Percentiles rank a stretch among this genome's conserved stretches.
Evolutionary conservation across 208 protist species (phyloP).

Genomic region (Trypanosoma boissoni): DNA sequence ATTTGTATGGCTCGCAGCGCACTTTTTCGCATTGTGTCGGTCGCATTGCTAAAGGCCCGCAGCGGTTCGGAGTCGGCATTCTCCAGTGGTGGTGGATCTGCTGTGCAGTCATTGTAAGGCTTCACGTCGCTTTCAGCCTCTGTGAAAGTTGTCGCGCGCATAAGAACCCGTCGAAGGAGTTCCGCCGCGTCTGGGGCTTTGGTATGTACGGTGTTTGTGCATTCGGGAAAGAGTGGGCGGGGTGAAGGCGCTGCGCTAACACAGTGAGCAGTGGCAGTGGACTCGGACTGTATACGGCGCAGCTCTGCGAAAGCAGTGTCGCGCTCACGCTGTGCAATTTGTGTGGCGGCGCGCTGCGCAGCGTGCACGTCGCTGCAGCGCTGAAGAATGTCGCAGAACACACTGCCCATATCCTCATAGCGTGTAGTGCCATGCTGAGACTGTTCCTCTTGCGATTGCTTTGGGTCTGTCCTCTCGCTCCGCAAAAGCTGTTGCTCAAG

Average conservation of each 20-base stretch:
- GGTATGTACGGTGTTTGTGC: background rate
- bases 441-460: too few species aligned
- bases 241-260: background rate
- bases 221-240: background rate
- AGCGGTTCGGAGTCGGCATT: background rate
- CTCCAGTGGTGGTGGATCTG: background rate
- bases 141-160: slow-evolving; percentile 19
- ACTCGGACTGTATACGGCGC: background rate
- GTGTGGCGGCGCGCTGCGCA: slow-evolving; percentile 1
- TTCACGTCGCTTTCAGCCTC: background rate
- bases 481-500: slow-evolving; percentile 11
- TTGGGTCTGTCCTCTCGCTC: slow-evolving; percentile 13
- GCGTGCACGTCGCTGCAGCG: slow-evolving; percentile 10
- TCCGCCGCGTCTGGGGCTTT: background rate
- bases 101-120: slow-evolving; percentile 18
- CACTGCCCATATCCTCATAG: background rate
- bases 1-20: slow-evolving; percentile 18
- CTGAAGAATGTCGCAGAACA: slow-evolving; percentile 17
- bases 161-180: slow-evolving; percentile 10
- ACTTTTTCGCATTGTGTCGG: background rate
- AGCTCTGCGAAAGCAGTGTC: background rate
- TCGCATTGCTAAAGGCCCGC: slow-evolving; percentile 21
- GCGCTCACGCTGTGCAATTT: background rate
- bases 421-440: too few species aligned
- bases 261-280: too few species aligned